Evolutionary conservation across 2,329 filamentous ascomycete species (phyloP).

Genomic region (Pseudocercospora cruenta): DNA sequence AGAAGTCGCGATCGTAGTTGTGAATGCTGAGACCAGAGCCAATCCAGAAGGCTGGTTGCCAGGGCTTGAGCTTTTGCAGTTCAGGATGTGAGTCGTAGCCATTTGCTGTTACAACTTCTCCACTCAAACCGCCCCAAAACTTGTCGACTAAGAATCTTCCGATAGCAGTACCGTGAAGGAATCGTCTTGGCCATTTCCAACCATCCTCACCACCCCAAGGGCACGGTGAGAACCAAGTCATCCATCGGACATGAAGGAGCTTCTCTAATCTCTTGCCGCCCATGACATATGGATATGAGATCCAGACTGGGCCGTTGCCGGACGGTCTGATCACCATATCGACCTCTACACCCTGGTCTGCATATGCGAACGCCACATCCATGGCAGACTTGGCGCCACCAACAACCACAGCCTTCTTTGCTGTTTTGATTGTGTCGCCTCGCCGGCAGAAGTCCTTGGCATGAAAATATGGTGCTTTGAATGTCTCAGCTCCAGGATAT

Average conservation of each 20-base stretch:
- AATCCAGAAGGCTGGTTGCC: conserved; percentile 54
- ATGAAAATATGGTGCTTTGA: conserved; percentile 61
- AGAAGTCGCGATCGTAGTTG: conserved; percentile 62
- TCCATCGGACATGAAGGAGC: conserved; percentile 66
- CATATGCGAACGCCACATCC: conserved; percentile 65
- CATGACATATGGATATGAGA: conserved; percentile 65
- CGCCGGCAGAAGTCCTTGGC: conserved; percentile 55
- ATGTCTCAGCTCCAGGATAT: conserved; percentile 55
- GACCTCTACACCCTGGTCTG: conserved; percentile 55
- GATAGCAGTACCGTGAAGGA: conserved; percentile 61
- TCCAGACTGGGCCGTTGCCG: conserved; percentile 64
- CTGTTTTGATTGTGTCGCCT: conserved; percentile 42
- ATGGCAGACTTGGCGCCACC: conserved; percentile 67
- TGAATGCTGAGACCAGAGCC: conserved; percentile 48
- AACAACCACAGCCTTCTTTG: conserved; percentile 56
- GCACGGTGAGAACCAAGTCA: conserved; percentile 76
- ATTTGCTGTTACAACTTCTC: conserved; percentile 56
- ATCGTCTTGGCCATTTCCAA: conserved; percentile 55
- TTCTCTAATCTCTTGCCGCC: conserved; percentile 69
- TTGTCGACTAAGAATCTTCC: conserved; percentile 59
- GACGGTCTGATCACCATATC: conserved; percentile 62
- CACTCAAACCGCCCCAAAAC: conserved; percentile 61
- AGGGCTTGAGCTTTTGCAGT: conserved; percentile 47
- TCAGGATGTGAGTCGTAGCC: conserved; percentile 49
- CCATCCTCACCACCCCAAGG: conserved; percentile 70